These are phyloP conservation scores for Camelina sativa DNA, from an alignment of 345 rosid genomes.

Conservation along the genomic window DNA sequence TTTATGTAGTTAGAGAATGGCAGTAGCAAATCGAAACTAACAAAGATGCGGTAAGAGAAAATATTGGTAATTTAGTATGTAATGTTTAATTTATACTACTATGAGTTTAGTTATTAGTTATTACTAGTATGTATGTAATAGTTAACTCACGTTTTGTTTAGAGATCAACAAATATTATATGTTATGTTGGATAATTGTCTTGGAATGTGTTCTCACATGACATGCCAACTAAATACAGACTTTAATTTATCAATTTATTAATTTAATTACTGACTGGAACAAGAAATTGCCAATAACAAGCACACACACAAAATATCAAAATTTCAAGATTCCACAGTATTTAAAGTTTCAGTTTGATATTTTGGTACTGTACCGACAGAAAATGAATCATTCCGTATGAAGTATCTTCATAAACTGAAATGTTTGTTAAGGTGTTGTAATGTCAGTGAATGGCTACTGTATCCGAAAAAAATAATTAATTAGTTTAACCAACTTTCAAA, in stretches of 20 bases:
- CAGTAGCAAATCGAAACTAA: neutral
- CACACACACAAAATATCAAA: neutral
- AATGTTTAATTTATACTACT: neutral
- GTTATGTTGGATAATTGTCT: constrained; percentile 27
- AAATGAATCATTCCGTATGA: constrained; percentile 21
- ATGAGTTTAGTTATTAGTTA: neutral
- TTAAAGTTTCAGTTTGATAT: neutral
- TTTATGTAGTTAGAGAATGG: constrained; percentile 4
- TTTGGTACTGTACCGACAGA: constrained; percentile 37
- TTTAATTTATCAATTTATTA: constrained; percentile 36
- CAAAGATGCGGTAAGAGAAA: neutral
- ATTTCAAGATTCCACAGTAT: constrained; percentile 1
- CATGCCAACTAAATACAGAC: constrained; percentile 40
- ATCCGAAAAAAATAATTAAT: neutral
- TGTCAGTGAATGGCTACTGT: neutral
- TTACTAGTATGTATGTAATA: neutral
- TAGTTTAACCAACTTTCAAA: neutral
- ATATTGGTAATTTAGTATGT: neutral
- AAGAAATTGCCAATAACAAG: constrained; percentile 4
- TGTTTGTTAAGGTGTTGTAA: constrained; percentile 31
- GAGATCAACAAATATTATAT: neutral
- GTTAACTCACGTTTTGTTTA: constrained; percentile 10
- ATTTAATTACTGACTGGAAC: constrained; percentile 31
- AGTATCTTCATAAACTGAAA: constrained; percentile 30
- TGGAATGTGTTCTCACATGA: constrained; percentile 38